Percentiles rank a stretch among this genome's conserved stretches.
These are phyloP conservation scores for Pholiota molesta DNA, from an alignment of 768 basidiomycete species.

Conservation along the genomic window DNA sequence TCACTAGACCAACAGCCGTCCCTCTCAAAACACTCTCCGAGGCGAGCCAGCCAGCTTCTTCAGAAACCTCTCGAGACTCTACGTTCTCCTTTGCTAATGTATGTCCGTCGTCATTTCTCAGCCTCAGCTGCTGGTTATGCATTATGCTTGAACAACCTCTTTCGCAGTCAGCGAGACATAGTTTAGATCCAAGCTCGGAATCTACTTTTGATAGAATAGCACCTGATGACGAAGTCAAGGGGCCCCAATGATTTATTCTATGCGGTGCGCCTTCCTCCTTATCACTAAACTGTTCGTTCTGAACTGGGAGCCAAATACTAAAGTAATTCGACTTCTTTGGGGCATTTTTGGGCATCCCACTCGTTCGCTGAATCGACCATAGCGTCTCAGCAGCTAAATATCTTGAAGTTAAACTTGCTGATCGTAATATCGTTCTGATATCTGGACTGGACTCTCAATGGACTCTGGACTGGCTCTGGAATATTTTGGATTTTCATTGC, in stretches of 20 bases:
- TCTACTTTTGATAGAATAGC: slow-evolving; percentile 5
- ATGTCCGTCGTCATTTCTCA: not conserved
- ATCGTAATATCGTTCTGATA: too few relatives aligned
- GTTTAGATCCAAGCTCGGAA: slow-evolving; percentile 9
- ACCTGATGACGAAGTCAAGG: not conserved
- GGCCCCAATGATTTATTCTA: not conserved
- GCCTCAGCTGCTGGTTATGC: not conserved
- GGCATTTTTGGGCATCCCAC: too few relatives aligned
- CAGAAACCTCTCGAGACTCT: slow-evolving; percentile 7
- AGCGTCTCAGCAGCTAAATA: too few relatives aligned
- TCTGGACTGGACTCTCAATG: too few relatives aligned
- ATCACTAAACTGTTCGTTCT: not conserved
- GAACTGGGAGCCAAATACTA: not conserved
- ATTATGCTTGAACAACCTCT: not conserved
- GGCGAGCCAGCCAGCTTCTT: slow-evolving; percentile 10
- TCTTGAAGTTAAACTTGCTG: too few relatives aligned
- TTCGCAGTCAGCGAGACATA: slow-evolving; percentile 9
- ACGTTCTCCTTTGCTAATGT: not conserved
- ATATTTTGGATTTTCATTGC: too few relatives aligned
- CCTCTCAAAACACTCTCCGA: slow-evolving; percentile 29
- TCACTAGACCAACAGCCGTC: slow-evolving; percentile 19
- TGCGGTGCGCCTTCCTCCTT: not conserved
- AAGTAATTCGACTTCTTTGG: too few relatives aligned
- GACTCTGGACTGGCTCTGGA: too few relatives aligned
- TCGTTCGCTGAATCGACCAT: too few relatives aligned